Percentiles rank a stretch among this genome's conserved stretches.
phyloP scores from a whole-genome alignment of 148 eudicot genomes.

The Amaranthus palmeri region DNA sequence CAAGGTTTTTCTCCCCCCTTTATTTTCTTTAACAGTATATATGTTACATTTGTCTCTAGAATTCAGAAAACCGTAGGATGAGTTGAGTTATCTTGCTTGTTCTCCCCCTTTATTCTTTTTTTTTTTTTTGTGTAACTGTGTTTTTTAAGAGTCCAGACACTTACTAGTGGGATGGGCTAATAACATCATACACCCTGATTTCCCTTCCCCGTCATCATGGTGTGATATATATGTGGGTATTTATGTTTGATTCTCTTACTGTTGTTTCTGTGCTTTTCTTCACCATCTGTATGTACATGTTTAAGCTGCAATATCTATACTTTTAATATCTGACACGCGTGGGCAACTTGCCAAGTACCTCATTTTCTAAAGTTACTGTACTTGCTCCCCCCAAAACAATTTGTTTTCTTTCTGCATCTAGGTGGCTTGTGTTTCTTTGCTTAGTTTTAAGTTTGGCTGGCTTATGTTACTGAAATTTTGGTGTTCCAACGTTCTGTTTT shows the following conservation, averaged over 20 bases:
- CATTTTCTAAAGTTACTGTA: background rate
- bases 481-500: background rate
- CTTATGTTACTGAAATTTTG: background rate
- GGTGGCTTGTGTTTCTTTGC: background rate
- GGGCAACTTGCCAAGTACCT: too few relatives aligned
- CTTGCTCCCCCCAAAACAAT: background rate
- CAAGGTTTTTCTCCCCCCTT: slow-evolving; percentile 35
- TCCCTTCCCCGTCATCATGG: too few relatives aligned
- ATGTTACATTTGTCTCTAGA: background rate
- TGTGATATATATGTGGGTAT: too few relatives aligned
- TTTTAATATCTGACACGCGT: background rate
- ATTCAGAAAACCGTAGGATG: background rate
- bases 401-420: background rate
- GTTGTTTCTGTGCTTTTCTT: background rate
- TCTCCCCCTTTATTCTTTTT: background rate
- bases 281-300: background rate
- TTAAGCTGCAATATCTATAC: background rate
- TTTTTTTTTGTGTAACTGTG: background rate
- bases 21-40: background rate
- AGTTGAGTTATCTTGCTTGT: background rate
- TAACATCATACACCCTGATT: too few relatives aligned
- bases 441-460: background rate
- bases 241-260: background rate
- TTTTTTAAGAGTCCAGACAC: too few relatives aligned
- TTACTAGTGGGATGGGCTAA: too few relatives aligned